Evolutionary conservation across 164 flowering plant species (phyloP).

Genomic region (Vitis labrusca): DNA sequence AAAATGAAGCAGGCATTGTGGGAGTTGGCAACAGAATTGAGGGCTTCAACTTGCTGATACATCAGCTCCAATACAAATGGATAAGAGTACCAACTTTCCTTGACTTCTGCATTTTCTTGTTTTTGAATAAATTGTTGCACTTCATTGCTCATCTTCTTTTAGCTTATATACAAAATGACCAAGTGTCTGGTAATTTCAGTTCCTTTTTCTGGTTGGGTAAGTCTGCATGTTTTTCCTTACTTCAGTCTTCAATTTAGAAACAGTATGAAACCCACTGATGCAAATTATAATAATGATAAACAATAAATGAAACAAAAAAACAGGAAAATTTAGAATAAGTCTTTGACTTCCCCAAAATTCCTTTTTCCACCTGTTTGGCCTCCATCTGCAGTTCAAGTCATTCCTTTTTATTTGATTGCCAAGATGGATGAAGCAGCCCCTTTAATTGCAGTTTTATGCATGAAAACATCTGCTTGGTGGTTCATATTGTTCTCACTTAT

Average conservation of each 20-base stretch:
- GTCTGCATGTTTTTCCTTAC: not conserved
- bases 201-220: no score
- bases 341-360: not conserved
- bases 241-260: not conserved
- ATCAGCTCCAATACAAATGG: slow-evolving; percentile 30
- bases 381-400: not conserved
- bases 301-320: not conserved
- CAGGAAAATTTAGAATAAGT: not conserved
- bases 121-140: not conserved
- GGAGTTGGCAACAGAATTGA: not conserved
- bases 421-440: not conserved
- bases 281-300: no score
- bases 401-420: not conserved
- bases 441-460: not conserved
- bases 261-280: not conserved
- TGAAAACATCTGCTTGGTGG: not conserved
- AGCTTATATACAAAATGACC: not conserved
- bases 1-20: slow-evolving; percentile 16
- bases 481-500: not conserved
- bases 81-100: slow-evolving; percentile 33
- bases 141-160: slow-evolving; percentile 2
- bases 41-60: slow-evolving; percentile 1
- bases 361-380: not conserved
- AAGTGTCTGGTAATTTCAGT: not conserved
- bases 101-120: not conserved